Base-by-base conservation (phyloP, 2,329 filamentous ascomycete species). In the Aspergillus sp. region DNA sequence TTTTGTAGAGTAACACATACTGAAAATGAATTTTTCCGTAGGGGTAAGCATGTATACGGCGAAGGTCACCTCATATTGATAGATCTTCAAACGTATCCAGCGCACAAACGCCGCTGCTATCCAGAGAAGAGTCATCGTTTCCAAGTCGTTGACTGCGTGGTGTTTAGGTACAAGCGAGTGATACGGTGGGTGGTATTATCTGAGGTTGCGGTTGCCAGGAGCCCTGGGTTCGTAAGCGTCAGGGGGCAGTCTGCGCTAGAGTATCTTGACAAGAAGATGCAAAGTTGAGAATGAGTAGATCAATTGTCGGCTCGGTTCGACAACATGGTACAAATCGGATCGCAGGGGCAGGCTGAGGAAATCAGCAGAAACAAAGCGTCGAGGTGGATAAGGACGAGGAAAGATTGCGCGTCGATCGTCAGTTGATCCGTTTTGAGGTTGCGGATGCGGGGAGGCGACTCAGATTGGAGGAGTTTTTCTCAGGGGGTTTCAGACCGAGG, bases 51-150 rank as follows among this genome's bases (percentile, higher is more conserved):
- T 98, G 83, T 99, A 98, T 24, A 98, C 85, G 60, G 90, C 89
- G 77, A 96, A 95, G 12, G 93, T 97, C 74, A 98, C 93, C 80
- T 99, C 95, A 74, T 98, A 92, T 81, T 98, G 95, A 81, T 98
- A 97, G 74, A 93, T 88, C 83, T 99, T 99, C 76, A 93, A 85
- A 76, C 92, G 88, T 65, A 98, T 83, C 91, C 93, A 97, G 75
- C 88, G 87, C 64, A 90, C 84, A 68, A 96, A 72, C 32, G 77
- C 76, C 24, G 80, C 78, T 11, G 83, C 76, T 59, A 71, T 51
- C 64, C 71, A 72, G 59, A 74, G 64, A 51, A 68, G 53, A 15
- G 64, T 52, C 69, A 73, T 73, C 52, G 48, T 60, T 55, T 51
- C 15, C 34, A 47, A 32, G 6, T 47, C 32, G 51, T 41, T 22